phyloP scores from a whole-genome alignment of 805 yeast genomes.

The Candida loeiensis region DNA sequence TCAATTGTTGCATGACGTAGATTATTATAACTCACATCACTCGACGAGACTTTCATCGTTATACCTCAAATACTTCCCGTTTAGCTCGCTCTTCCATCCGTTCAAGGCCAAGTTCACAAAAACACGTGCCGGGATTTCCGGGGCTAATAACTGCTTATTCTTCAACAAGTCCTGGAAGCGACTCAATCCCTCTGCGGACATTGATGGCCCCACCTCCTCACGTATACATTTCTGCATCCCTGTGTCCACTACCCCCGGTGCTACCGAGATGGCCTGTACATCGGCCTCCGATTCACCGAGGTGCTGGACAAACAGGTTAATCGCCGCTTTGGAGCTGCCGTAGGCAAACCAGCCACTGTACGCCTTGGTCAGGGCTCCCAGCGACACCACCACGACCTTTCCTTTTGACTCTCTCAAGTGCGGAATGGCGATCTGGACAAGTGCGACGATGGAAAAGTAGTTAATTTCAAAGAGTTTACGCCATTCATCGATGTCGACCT shows the following conservation, averaged over 20 bases:
- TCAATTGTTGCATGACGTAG: too few species aligned
- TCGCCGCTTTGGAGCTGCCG: slow-evolving; percentile 88
- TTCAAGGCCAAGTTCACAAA: slow-evolving; percentile 62
- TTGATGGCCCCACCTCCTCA: slow-evolving; percentile 51
- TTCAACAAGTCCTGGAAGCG: slow-evolving; percentile 63
- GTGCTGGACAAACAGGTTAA: slow-evolving; percentile 69
- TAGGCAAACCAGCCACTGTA: slow-evolving; percentile 84
- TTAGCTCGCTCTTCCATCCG: slow-evolving; percentile 54
- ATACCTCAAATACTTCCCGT: slow-evolving; percentile 69
- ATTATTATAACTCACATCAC: too few species aligned
- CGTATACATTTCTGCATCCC: slow-evolving; percentile 82
- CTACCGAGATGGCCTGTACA: slow-evolving; percentile 63
- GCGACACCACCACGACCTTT: slow-evolving; percentile 72
- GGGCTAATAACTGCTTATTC: slow-evolving; percentile 56
- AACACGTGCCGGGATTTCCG: slow-evolving; percentile 68
- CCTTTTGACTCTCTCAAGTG: slow-evolving; percentile 56
- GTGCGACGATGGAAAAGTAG: slow-evolving; percentile 66
- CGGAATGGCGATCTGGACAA: slow-evolving; percentile 56
- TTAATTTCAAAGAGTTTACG: slow-evolving; percentile 67
- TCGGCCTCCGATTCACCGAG: slow-evolving; percentile 63
- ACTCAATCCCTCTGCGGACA: slow-evolving; percentile 58
- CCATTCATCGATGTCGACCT: slow-evolving; percentile 58
- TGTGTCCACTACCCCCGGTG: slow-evolving; percentile 95
- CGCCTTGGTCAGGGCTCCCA: slow-evolving; percentile 75
- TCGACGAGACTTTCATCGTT: slow-evolving; percentile 32